Percentiles rank a stretch among this genome's conserved stretches.
Conservation (phyloP, 129 eudicot genomes). For the Helianthus annuus region HanXRQr2.0-SUNRISE NC_035449.2:192168313-192168812, state of each 20-base stretch:
- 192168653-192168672: background rate
- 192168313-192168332: slow-evolving; percentile 18
- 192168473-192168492: slow-evolving; percentile 5
- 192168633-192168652: background rate
- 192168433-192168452: background rate
- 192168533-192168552: background rate
- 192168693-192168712: too few species aligned
- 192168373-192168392: too few species aligned
- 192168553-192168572: slow-evolving; percentile 11
- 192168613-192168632: slow-evolving; percentile 2
- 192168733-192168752: too few species aligned
- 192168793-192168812: too few species aligned
- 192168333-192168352: background rate
- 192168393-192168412: too few species aligned
- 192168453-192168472: background rate
- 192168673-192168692: too few species aligned
- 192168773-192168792: too few species aligned
- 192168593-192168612: slow-evolving; percentile 4
- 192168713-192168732: too few species aligned
- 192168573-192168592: background rate
- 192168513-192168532: background rate
- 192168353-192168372: background rate
- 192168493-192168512: background rate
- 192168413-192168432: too few species aligned
- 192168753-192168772: too few species aligned